Evolutionary conservation across 345 rosid genomes (phyloP).

Genomic region (Dovyalis caffra): DNA sequence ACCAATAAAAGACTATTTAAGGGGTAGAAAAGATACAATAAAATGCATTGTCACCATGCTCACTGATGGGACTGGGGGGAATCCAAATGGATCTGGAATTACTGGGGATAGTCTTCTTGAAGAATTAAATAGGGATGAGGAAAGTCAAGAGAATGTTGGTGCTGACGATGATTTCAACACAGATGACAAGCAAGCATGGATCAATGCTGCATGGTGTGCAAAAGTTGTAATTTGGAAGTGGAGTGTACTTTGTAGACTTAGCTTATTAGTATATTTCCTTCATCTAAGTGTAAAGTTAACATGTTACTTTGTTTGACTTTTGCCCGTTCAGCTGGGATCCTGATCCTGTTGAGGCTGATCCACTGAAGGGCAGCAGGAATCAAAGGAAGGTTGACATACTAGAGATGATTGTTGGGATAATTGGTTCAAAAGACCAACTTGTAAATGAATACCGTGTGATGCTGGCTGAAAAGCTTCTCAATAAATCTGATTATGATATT

Average conservation of each 20-base stretch:
- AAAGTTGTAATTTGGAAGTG: neutral
- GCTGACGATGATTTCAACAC: constrained; percentile 72
- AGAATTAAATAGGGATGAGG: constrained; percentile 91
- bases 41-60: constrained; percentile 99
- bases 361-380: constrained; percentile 75
- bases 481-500: constrained; percentile 91
- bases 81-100: constrained; percentile 75
- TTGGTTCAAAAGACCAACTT: constrained; percentile 93
- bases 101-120: constrained; percentile 97
- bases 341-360: constrained; percentile 94
- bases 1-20: constrained; percentile 88
- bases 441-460: constrained; percentile 93
- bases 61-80: constrained; percentile 86
- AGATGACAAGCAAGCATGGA: constrained; percentile 95
- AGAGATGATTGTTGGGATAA: constrained; percentile 91
- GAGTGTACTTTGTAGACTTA: constrained; percentile 7
- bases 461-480: constrained; percentile 97
- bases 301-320: constrained; percentile 17
- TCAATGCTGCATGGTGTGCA: constrained; percentile 58
- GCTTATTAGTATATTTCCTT: neutral
- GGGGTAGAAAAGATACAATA: constrained; percentile 91
- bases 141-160: constrained; percentile 65
- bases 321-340: constrained; percentile 83
- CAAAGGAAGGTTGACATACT: constrained; percentile 86
- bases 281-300: constrained; percentile 5